Percentiles rank a stretch among this genome's conserved stretches.
These are phyloP conservation scores for Saccharomyces jurei DNA, from an alignment of 805 yeast genomes.

Conservation along the genomic window DNA sequence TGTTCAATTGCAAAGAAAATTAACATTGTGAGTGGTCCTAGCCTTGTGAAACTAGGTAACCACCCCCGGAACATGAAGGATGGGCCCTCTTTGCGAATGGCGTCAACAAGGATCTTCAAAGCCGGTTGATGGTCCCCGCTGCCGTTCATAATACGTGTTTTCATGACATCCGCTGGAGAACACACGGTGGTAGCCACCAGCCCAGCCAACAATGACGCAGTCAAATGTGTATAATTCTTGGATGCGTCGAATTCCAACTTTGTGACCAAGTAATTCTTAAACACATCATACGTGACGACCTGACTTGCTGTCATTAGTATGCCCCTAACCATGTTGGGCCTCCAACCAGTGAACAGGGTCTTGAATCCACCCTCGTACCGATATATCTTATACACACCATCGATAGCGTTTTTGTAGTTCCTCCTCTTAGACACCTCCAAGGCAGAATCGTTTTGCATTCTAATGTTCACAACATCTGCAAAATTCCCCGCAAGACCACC, in stretches of 20 bases:
- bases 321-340: conserved; percentile 74
- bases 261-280: conserved; percentile 52
- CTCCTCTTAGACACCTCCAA: conserved; percentile 58
- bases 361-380: conserved; percentile 54
- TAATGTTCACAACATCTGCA: conserved; percentile 75
- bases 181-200: conserved; percentile 85
- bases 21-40: conserved; percentile 75
- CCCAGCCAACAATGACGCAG: conserved; percentile 75
- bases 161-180: conserved; percentile 87
- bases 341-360: conserved; percentile 63
- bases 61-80: conserved; percentile 85
- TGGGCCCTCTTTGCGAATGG: conserved; percentile 63
- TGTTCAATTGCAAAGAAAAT: conserved; percentile 64
- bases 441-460: conserved; percentile 85
- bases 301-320: conserved; percentile 86
- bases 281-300: conserved; percentile 77
- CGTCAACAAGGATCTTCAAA: conserved; percentile 40
- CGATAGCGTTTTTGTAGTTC: conserved; percentile 68
- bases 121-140: conserved; percentile 38
- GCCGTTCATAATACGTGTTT: conserved; percentile 78
- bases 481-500: conserved; percentile 89
- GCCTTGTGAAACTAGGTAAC: conserved; percentile 78
- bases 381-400: conserved; percentile 57
- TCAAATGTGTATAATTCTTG: conserved; percentile 63
- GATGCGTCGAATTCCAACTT: conserved; percentile 45